Percentiles rank a stretch among this genome's conserved stretches.
Conservation (phyloP, 2,329 filamentous ascomycete species). For the Tolypocladium tundrense region DNA sequence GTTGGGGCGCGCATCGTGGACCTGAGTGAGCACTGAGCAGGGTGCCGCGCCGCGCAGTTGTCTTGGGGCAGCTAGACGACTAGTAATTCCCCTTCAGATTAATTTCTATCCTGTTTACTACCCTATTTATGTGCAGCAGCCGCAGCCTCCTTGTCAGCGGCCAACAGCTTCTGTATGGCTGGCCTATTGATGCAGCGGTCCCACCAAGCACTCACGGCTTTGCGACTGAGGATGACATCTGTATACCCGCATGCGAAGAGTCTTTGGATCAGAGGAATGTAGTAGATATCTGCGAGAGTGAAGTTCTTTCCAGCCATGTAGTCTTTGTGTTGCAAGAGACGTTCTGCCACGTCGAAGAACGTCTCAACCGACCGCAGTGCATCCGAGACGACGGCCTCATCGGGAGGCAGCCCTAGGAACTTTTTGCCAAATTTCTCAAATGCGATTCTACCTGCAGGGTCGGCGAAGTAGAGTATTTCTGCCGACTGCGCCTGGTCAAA, state of each 20-base stretch:
- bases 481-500: conserved; percentile 32
- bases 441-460: conserved; percentile 28
- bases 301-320: conserved; percentile 35
- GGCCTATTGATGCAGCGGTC: conserved; percentile 24
- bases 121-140: conserved; percentile 14
- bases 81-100: too few relatives aligned
- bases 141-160: conserved; percentile 21
- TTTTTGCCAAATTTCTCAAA: conserved; percentile 35
- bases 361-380: conserved; percentile 24
- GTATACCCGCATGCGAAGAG: conserved; percentile 29
- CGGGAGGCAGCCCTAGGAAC: conserved; percentile 28
- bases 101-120: neutral
- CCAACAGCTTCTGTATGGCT: conserved; percentile 24
- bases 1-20: too few relatives aligned
- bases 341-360: conserved; percentile 33
- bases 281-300: conserved; percentile 34
- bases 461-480: conserved; percentile 33
- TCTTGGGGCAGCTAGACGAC: too few relatives aligned
- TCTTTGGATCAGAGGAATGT: conserved; percentile 32
- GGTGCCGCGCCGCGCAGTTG: too few relatives aligned
- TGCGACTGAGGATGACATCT: conserved; percentile 23
- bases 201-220: conserved; percentile 31
- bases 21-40: too few relatives aligned
- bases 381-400: conserved; percentile 28
- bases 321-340: conserved; percentile 23